phyloP scores from a whole-genome alignment of 2,329 filamentous ascomycete species.

The Beauveria sp. region DNA sequence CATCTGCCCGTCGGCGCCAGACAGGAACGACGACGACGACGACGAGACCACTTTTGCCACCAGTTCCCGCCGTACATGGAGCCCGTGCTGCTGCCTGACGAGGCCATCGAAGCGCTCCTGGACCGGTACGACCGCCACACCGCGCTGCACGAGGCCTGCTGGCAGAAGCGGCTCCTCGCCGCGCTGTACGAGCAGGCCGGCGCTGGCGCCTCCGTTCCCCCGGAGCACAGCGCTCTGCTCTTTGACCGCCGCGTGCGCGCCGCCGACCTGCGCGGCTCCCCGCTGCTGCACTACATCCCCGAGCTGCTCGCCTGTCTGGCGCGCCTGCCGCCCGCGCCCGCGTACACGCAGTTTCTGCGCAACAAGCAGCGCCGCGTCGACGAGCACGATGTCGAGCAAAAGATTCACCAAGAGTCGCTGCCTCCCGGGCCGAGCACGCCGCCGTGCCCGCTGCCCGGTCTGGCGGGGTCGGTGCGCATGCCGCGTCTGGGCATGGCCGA shows the following conservation, averaged over 20 bases:
- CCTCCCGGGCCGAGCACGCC: too few relatives aligned
- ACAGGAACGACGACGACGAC: not conserved
- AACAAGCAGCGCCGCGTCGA: not conserved
- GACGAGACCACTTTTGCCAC: not conserved
- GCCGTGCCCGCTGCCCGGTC: too few relatives aligned
- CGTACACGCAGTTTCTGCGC: not conserved
- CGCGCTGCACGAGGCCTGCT: not conserved
- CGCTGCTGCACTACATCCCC: constrained; percentile 2
- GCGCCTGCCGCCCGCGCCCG: not conserved
- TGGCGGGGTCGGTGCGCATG: too few relatives aligned
- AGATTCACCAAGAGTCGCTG: too few relatives aligned
- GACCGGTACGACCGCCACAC: not conserved
- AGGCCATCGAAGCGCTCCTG: not conserved
- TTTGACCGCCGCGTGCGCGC: not conserved
- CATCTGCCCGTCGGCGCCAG: not conserved
- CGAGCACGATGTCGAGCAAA: too few relatives aligned
- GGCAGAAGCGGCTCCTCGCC: not conserved
- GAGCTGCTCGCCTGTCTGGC: not conserved
- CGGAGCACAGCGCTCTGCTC: not conserved
- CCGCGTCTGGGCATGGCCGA: too few relatives aligned
- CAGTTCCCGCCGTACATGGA: constrained; percentile 6
- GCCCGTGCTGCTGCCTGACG: constrained; percentile 1
- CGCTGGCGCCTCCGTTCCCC: not conserved
- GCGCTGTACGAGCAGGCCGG: too few relatives aligned
- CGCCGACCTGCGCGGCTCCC: constrained; percentile 1